These are phyloP conservation scores for Euphorbia corollata DNA, from an alignment of 441 rosid species.

Conservation along the genomic window DNA sequence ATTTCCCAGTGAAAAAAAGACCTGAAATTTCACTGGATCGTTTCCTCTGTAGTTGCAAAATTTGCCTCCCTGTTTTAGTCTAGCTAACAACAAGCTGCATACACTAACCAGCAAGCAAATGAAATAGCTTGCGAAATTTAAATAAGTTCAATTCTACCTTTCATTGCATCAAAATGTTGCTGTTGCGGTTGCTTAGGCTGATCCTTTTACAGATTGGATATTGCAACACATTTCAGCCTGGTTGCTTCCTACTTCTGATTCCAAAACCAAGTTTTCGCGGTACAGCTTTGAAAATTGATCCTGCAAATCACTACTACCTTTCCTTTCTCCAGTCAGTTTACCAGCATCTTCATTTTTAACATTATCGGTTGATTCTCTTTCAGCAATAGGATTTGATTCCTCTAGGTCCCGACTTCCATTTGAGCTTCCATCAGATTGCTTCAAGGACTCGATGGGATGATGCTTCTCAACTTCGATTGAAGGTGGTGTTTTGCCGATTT, in stretches of 20 bases:
- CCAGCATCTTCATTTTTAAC: slow-evolving; percentile 13
- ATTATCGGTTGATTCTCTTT: slow-evolving; percentile 14
- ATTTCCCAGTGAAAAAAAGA: not conserved
- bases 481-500: not conserved
- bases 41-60: not conserved
- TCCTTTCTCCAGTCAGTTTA: slow-evolving; percentile 17
- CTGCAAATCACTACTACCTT: slow-evolving; percentile 26
- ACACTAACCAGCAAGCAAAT: not conserved
- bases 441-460: slow-evolving; percentile 11
- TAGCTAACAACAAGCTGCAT: not conserved
- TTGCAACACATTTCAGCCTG: slow-evolving; percentile 16
- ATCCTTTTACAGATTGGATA: slow-evolving; percentile 27
- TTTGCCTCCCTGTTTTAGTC: not conserved
- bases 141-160: slow-evolving; percentile 22
- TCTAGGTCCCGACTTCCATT: slow-evolving; percentile 8
- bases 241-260: slow-evolving; percentile 14
- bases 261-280: slow-evolving; percentile 21
- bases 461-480: slow-evolving; percentile 16
- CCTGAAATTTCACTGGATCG: not conserved
- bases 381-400: slow-evolving; percentile 16
- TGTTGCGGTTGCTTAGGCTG: slow-evolving; percentile 32
- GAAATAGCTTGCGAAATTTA: slow-evolving; percentile 8
- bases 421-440: slow-evolving; percentile 23
- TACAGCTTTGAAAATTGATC: slow-evolving; percentile 41
- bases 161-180: slow-evolving; percentile 22